These are phyloP conservation scores for Sporothrix globosa DNA, from an alignment of 2,329 filamentous ascomycete genomes.

Conservation along the genomic window DNA sequence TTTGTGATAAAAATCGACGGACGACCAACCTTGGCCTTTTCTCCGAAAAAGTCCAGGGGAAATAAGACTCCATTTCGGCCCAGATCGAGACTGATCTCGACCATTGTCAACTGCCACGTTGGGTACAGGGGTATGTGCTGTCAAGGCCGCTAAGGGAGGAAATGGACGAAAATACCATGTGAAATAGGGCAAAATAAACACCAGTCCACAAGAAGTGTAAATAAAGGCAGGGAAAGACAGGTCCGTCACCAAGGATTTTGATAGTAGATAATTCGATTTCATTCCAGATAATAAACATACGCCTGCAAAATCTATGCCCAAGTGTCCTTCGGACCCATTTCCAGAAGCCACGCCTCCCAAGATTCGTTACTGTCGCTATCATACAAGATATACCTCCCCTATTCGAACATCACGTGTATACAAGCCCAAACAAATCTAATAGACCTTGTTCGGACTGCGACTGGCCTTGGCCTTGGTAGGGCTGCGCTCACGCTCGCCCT, in stretches of 20 bases:
- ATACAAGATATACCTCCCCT: conserved; percentile 8
- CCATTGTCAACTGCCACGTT: no score
- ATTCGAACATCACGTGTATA: no score
- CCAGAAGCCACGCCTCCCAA: not conserved
- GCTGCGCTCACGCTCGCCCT: conserved; percentile 54
- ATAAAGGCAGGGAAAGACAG: no score
- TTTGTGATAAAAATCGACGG: not conserved
- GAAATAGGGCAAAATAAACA: no score
- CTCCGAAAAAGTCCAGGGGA: not conserved
- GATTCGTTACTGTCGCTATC: conserved; percentile 6
- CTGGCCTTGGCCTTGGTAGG: conserved; percentile 54
- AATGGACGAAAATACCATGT: not conserved
- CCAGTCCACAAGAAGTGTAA: no score
- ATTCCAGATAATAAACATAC: not conserved
- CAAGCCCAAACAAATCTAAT: conserved; percentile 36
- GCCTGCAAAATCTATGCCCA: conserved; percentile 11
- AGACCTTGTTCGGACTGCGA: conserved; percentile 48
- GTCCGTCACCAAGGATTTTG: not conserved
- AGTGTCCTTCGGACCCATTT: conserved; percentile 2
- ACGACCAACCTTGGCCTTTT: not conserved
- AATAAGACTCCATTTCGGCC: not conserved
- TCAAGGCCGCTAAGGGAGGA: not conserved
- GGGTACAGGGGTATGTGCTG: not conserved
- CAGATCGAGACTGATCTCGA: not conserved
- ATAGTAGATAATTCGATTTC: no score